Base-by-base conservation (phyloP, 2,329 filamentous ascomycete species). In the Beauveria australis region DNA sequence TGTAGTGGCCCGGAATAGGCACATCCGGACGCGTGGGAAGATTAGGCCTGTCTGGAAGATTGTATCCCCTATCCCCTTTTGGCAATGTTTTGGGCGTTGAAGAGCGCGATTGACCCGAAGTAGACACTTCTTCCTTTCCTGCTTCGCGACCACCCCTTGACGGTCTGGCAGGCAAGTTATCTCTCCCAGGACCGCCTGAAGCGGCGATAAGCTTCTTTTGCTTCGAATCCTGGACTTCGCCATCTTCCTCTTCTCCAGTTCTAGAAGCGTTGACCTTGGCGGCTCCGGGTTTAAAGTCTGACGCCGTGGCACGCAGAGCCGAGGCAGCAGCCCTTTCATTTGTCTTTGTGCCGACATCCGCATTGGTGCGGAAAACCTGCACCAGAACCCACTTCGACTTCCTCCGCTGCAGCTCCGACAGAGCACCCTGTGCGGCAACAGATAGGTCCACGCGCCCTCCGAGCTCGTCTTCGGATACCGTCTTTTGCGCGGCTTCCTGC, bases 341-440 rank as follows among this genome's bases (percentile, higher is more conserved):
- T 69, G 43, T 64, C 64, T 52, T 70, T 67, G 19, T 67, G 60
- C 43, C 67, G 63, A 26, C 69, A 68, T 62, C 64, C 63, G 81
- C 78, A 65, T 85, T 87, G 62, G 82, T 79, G 44, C 84, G 78
- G 75, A 92, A 93, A 47, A 85, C 86, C 68, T 90, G 87, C 43
- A 90, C 86, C 72, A 89, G 81, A 37, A 91, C 81, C 88, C 88
- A 92, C 70, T 83, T 81, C 48, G 81, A 77, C 65, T 88, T 83
- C 63, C 83, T 78, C 66, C 82, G 86, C 70, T 86, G 86, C 58
- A 93, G 77, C 62, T 88, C 85, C 18, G 86, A 89, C 66, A 88
- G 80, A 22, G 89, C 81, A 16, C 88, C 89, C 67, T 86, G 85
- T 0, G 89, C 88, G 9, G 88, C 84, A 19, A 91, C 85, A 48